Percentiles rank a stretch among this genome's conserved stretches.
phyloP scores from a whole-genome alignment of 192 early-diverging fungal species.

The Backusella westeae region DNA sequence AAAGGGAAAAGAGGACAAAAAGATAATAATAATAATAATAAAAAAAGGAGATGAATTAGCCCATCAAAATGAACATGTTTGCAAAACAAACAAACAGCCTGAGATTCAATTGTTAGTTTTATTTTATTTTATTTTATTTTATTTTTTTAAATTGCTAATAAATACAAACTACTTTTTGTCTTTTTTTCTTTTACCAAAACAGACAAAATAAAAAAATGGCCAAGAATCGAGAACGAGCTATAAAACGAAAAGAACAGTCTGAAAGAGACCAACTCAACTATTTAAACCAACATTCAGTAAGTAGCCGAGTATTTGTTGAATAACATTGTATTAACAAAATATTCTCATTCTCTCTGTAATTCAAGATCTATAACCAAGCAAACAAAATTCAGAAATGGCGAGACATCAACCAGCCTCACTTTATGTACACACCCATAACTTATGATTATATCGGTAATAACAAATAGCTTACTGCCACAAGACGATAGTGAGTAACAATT shows the following conservation, averaged over 20 bases:
- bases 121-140: background rate
- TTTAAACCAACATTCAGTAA: slow-evolving; percentile 35
- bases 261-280: slow-evolving; percentile 26
- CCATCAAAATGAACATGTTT: background rate
- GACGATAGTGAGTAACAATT: background rate
- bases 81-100: background rate
- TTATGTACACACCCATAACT: slow-evolving; percentile 35
- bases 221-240: slow-evolving; percentile 15
- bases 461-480: too few species aligned
- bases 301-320: background rate
- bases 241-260: slow-evolving; percentile 34
- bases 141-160: background rate
- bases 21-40: background rate
- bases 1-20: background rate
- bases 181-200: background rate
- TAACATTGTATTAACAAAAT: background rate
- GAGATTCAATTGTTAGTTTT: background rate
- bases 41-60: background rate
- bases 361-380: slow-evolving; percentile 35
- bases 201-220: slow-evolving; percentile 20
- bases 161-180: background rate
- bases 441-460: slow-evolving; percentile 47
- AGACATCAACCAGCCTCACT: slow-evolving; percentile 34
- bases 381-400: slow-evolving; percentile 36
- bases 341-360: background rate